phyloP scores from a whole-genome alignment of 345 rosid species.

The Heritiera littoralis region DNA sequence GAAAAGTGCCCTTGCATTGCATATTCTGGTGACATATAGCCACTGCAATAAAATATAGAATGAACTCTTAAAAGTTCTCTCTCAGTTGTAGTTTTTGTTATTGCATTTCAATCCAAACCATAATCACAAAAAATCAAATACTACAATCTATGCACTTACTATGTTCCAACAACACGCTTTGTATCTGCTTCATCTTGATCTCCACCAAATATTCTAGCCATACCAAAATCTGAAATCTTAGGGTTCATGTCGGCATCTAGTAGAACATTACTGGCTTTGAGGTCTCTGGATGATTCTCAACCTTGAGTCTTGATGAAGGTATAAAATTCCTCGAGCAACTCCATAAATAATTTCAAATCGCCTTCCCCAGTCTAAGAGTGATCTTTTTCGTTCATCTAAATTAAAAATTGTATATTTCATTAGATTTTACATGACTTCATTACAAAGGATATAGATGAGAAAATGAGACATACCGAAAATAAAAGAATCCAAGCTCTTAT shows the following conservation, averaged over 20 bases:
- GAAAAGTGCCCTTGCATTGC: slow-evolving; percentile 67
- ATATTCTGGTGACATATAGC: slow-evolving; percentile 77
- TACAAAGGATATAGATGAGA: neutral
- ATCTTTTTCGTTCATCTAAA: slow-evolving; percentile 43
- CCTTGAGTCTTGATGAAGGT: slow-evolving; percentile 76
- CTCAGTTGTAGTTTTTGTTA: neutral
- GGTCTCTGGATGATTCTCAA: slow-evolving; percentile 70
- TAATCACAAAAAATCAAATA: too few relatives aligned
- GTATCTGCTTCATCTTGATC: slow-evolving; percentile 55
- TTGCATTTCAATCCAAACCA: too few relatives aligned
- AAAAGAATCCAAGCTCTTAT: slow-evolving; percentile 58
- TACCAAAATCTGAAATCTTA: slow-evolving; percentile 64
- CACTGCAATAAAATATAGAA: slow-evolving; percentile 30
- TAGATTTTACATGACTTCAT: neutral
- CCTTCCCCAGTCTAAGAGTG: slow-evolving; percentile 50
- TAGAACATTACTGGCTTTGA: slow-evolving; percentile 61
- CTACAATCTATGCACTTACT: slow-evolving; percentile 35
- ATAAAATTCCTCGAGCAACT: slow-evolving; percentile 66
- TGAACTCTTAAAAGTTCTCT: neutral
- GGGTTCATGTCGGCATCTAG: slow-evolving; percentile 55
- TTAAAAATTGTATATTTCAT: neutral
- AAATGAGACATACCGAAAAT: slow-evolving; percentile 44
- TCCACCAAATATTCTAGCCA: slow-evolving; percentile 58
- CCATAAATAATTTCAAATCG: slow-evolving; percentile 53
- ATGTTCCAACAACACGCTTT: slow-evolving; percentile 65